Evolutionary conservation across 2,329 filamentous ascomycete species (phyloP).

Genomic region (Colletotrichum ledebouriae): DNA sequence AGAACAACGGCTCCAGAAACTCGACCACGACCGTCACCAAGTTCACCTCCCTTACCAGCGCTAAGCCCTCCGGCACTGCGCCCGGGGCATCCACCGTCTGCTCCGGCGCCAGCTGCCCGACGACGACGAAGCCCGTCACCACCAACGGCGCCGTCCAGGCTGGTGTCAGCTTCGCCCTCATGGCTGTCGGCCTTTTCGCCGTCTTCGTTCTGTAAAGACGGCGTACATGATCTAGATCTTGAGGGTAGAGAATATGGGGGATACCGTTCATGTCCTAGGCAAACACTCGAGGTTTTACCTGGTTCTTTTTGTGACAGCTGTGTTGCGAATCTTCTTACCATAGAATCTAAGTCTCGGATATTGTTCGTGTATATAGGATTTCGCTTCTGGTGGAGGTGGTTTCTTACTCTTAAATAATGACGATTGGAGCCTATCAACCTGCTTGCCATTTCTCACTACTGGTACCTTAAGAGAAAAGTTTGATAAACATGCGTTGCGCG

Average conservation of each 20-base stretch:
- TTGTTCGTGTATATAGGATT: background rate
- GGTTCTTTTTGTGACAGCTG: slow-evolving; percentile 6
- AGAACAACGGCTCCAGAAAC: slow-evolving; percentile 20
- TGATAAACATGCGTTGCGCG: no score
- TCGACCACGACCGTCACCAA: slow-evolving; percentile 14
- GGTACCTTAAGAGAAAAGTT: no score
- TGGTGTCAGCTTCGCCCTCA: slow-evolving; percentile 35
- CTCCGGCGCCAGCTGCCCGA: slow-evolving; percentile 26
- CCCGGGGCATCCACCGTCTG: slow-evolving; percentile 23
- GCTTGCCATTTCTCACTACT: no score
- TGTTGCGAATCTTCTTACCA: slow-evolving; percentile 2
- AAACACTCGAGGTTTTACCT: background rate
- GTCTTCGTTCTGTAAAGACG: slow-evolving; percentile 21
- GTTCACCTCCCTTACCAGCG: slow-evolving; percentile 15
- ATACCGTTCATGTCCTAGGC: background rate
- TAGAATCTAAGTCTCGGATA: background rate
- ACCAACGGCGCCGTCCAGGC: slow-evolving; percentile 34
- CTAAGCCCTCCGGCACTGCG: slow-evolving; percentile 36
- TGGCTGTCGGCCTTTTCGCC: slow-evolving; percentile 29
- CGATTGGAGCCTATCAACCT: background rate
- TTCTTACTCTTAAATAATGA: slow-evolving; percentile 9
- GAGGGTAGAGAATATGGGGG: background rate
- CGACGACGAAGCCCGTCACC: slow-evolving; percentile 16
- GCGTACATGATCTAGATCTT: background rate
- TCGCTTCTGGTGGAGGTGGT: slow-evolving; percentile 1